Evolutionary conservation across 2,329 filamentous ascomycete genomes (phyloP).

Genomic region (Didymella pomorum): DNA sequence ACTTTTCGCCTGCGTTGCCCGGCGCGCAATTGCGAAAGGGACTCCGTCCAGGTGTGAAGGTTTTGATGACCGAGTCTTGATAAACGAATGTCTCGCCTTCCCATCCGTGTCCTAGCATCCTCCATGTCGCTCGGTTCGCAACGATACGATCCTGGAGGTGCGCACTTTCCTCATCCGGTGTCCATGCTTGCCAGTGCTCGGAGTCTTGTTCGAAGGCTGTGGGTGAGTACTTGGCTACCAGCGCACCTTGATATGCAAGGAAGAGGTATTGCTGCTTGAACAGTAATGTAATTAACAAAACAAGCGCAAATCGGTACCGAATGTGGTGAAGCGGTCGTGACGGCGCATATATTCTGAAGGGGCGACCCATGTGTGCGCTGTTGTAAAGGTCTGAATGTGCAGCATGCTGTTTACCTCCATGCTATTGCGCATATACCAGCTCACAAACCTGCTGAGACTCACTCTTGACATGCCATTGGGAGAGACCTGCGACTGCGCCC

Average conservation of each 20-base stretch:
- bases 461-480: background rate
- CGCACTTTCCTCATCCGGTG: slow-evolving; percentile 16
- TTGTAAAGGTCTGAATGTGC: background rate
- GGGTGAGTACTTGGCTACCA: slow-evolving; percentile 33
- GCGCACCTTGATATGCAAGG: slow-evolving; percentile 27
- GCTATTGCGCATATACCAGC: background rate
- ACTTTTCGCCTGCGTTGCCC: slow-evolving; percentile 18
- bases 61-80: slow-evolving; percentile 38
- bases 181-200: slow-evolving; percentile 4
- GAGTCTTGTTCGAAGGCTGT: slow-evolving; percentile 23
- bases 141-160: slow-evolving; percentile 30
- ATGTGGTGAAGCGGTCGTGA: slow-evolving; percentile 15
- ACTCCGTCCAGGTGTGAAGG: slow-evolving; percentile 33
- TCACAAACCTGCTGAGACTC: background rate
- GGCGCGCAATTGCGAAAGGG: slow-evolving; percentile 39
- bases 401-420: background rate
- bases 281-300: slow-evolving; percentile 26
- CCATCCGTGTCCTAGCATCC: slow-evolving; percentile 32
- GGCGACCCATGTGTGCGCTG: slow-evolving; percentile 1
- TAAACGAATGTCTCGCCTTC: slow-evolving; percentile 37
- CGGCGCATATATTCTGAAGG: slow-evolving; percentile 1
- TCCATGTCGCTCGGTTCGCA: slow-evolving; percentile 31
- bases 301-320: slow-evolving; percentile 25
- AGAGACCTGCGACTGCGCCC: background rate
- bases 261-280: slow-evolving; percentile 33